Percentiles rank a stretch among this genome's conserved stretches.
Conservation (phyloP, 2,329 filamentous ascomycete species). For the Neophaeococcomyces aloes region DNA sequence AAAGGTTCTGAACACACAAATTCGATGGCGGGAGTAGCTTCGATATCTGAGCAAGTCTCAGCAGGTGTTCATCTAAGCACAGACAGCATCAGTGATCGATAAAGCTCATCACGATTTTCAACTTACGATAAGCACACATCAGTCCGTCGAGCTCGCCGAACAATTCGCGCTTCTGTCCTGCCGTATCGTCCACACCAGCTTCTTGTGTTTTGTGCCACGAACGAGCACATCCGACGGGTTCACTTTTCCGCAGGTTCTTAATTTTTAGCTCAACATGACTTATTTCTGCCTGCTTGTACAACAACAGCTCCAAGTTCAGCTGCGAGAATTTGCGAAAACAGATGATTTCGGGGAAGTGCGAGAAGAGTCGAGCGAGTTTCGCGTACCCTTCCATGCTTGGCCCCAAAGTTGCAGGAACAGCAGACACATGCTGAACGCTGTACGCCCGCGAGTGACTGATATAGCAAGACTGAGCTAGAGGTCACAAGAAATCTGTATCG, state of each 20-base stretch:
- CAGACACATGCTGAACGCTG: too few species aligned
- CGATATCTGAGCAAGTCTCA: too few species aligned
- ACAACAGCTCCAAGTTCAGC: not conserved
- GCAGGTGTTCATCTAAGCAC: too few species aligned
- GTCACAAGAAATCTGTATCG: too few species aligned
- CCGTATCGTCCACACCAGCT: not conserved
- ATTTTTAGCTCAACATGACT: not conserved
- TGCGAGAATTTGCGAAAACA: not conserved
- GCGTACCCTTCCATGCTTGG: not conserved
- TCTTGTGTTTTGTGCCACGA: not conserved
- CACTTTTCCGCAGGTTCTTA: not conserved
- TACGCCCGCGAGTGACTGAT: too few species aligned
- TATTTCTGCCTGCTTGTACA: not conserved
- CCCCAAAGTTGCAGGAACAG: too few species aligned
- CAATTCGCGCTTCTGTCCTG: not conserved
- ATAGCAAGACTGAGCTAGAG: too few species aligned
- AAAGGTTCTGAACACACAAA: too few species aligned
- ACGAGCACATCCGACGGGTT: not conserved
- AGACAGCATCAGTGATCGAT: too few species aligned
- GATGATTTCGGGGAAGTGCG: not conserved
- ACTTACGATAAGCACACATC: not conserved
- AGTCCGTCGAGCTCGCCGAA: not conserved
- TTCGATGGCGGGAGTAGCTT: too few species aligned
- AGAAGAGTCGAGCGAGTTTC: not conserved
- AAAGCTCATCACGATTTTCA: too few species aligned